A percentile compares a stretch with the other conserved stretches of the same genome.
phyloP scores from a whole-genome alignment of 2,329 filamentous ascomycete species.

The Colletotrichum cereale region DNA sequence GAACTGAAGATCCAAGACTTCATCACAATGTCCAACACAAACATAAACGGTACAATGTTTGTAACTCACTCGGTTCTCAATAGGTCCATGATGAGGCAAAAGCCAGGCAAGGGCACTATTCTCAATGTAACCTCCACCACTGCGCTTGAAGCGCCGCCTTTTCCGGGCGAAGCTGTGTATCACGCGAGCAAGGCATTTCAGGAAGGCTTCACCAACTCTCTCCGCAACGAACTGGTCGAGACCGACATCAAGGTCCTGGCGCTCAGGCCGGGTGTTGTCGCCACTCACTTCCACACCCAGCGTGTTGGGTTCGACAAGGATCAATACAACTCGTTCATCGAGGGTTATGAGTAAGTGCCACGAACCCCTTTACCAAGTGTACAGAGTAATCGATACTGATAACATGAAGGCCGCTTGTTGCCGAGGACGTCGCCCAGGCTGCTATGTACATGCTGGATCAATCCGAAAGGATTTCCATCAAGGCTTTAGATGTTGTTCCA shows the following conservation, averaged over 20 bases:
- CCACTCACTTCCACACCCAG: conserved; percentile 61
- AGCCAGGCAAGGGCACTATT: conserved; percentile 54
- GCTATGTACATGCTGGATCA: conserved; percentile 58
- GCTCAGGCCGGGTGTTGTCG: conserved; percentile 60
- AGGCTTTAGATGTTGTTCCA: conserved; percentile 61
- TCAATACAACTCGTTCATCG: conserved; percentile 57
- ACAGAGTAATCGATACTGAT: not conserved
- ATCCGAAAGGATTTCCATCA: conserved; percentile 52
- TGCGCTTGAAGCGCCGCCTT: conserved; percentile 60
- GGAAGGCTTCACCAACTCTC: conserved; percentile 62
- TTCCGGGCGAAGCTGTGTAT: conserved; percentile 62
- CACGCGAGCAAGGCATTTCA: conserved; percentile 61
- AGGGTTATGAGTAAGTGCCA: conserved; percentile 53
- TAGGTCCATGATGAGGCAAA: conserved; percentile 53
- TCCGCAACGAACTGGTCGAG: conserved; percentile 60
- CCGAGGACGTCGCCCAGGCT: conserved; percentile 57
- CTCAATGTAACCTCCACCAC: conserved; percentile 62
- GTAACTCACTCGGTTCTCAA: conserved; percentile 60
- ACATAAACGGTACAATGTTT: conserved; percentile 62
- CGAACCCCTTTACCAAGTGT: not conserved
- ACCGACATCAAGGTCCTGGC: conserved; percentile 62
- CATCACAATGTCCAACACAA: conserved; percentile 59
- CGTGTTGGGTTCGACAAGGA: conserved; percentile 58
- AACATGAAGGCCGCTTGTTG: not conserved
- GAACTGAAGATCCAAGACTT: conserved; percentile 57